Conservation (phyloP, 139 green algal species). For the Monoraphidium neglectum region DNA sequence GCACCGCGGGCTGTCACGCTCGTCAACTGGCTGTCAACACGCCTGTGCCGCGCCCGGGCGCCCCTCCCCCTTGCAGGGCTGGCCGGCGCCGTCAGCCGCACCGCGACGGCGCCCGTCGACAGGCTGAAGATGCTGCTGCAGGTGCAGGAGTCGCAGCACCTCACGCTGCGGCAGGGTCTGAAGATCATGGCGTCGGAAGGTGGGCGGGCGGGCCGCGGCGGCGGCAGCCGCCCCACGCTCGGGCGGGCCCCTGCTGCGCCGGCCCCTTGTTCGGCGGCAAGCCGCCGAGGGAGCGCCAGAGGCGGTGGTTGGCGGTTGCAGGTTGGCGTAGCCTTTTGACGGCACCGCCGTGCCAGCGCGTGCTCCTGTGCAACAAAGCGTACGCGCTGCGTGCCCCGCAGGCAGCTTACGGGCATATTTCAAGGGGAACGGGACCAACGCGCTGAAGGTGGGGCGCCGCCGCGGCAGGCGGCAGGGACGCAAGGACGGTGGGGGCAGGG, state of each 20-base stretch:
- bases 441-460: conserved; percentile 76
- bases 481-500: too few relatives aligned
- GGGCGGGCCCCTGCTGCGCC: too few relatives aligned
- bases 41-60: neutral
- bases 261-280: neutral
- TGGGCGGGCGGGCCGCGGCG: conserved; percentile 27
- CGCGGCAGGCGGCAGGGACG: too few relatives aligned
- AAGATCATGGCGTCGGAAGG: conserved; percentile 79
- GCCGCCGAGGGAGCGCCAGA: too few relatives aligned
- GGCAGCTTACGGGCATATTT: conserved; percentile 79
- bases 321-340: too few relatives aligned
- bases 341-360: too few relatives aligned
- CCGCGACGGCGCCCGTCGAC: conserved; percentile 90
- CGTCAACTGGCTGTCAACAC: neutral
- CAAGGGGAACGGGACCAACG: conserved; percentile 90
- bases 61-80: conserved; percentile 54
- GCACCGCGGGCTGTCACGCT: neutral
- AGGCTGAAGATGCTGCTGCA: conserved; percentile 93
- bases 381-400: too few relatives aligned
- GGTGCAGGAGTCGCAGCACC: conserved; percentile 66
- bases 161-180: conserved; percentile 71
- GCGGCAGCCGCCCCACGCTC: too few relatives aligned
- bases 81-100: conserved; percentile 85
- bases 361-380: too few relatives aligned
- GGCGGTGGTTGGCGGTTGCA: too few relatives aligned